Conservation (phyloP, 495 filamentous ascomycete species). For the Penicillium soppii region DNA sequence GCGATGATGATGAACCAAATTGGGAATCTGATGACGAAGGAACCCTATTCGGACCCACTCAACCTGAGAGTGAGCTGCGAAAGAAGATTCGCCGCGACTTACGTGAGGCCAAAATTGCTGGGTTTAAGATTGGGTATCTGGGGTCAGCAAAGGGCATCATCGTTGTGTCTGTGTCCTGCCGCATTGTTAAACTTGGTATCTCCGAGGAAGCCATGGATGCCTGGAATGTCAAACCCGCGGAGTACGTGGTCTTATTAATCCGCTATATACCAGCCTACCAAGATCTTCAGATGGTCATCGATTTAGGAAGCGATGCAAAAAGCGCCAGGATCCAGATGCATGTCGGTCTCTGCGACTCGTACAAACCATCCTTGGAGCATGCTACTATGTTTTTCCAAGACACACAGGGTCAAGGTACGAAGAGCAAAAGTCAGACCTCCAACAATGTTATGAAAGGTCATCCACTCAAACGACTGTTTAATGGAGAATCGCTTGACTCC, state of each 20-base stretch:
- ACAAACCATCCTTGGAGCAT: conserved; percentile 44
- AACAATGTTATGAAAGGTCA: neutral
- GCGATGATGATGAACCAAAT: conserved; percentile 25
- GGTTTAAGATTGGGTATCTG: conserved; percentile 72
- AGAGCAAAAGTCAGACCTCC: neutral
- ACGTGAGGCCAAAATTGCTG: conserved; percentile 56
- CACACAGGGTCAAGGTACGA: neutral
- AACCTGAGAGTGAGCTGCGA: conserved; percentile 15
- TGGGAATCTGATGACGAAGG: conserved; percentile 32
- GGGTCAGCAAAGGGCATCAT: conserved; percentile 53
- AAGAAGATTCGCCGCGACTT: conserved; percentile 63
- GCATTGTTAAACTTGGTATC: conserved; percentile 68
- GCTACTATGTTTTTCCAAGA: conserved; percentile 51
- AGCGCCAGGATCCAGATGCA: conserved; percentile 31
- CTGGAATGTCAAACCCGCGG: conserved; percentile 65
- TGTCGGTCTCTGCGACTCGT: conserved; percentile 47
- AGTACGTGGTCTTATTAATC: conserved; percentile 81
- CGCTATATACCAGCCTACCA: conserved; percentile 61
- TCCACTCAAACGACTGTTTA: conserved; percentile 56
- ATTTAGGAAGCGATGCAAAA: conserved; percentile 7
- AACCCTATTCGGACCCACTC: conserved; percentile 30
- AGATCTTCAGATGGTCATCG: conserved; percentile 48
- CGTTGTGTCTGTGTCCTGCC: conserved; percentile 61
- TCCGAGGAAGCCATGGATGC: conserved; percentile 74
- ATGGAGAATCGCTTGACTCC: conserved; percentile 68